Base-by-base conservation (phyloP, 1,284 basidiomycete species). In the Sporisorium exsertum region DNA sequence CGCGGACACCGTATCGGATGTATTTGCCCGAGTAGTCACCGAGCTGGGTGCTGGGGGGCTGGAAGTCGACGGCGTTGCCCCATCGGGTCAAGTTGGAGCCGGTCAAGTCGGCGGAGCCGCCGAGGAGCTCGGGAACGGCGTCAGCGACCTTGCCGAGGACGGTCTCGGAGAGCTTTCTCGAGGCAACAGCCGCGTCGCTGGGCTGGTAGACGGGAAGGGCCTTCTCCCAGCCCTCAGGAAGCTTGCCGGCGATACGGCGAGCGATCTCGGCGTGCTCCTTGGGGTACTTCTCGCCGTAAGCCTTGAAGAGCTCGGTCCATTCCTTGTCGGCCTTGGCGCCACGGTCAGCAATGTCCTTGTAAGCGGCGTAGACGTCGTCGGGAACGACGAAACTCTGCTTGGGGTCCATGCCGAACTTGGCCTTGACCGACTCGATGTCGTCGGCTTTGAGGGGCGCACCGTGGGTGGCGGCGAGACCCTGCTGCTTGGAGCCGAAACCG, bases 1-100 rank as follows among this genome's bases (percentile, higher is more conserved):
- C 95, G 87, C 95, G 93, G 67, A 97, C 94, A 91, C 95, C 95
- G 88, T 93, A 97, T 64, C 94, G 93, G 86, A 97, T 91, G 87
- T 97, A 97, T 59, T 92, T 93, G 68, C 95, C 95, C 69, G 90
- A 87, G 87, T 94, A 97, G 77, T 87, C 89, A 71, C 95, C 95
- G 58, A 97, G 89, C 49, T 93, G 94, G 87, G 89, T 92, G 68
- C 47, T 58, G 22, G 93, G 92, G 62, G 91, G 92, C 87, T 97
- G 95, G 91, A 97, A 97, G 88, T 97, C 95, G 72, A 91, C 88
- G 62, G 89, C 90, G 81, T 89, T 89, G 88, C 93, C 92, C 87
- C 87, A 87, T 72, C 93, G 91, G 77, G 93, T 95, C 86, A 96
- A 88, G 88, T 96, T 97, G 86, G 92, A 94, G 72, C 93, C 92